Percentiles rank a stretch among this genome's conserved stretches.
Conservation (phyloP, 805 yeast genomes). For the Candida piceae region DNA sequence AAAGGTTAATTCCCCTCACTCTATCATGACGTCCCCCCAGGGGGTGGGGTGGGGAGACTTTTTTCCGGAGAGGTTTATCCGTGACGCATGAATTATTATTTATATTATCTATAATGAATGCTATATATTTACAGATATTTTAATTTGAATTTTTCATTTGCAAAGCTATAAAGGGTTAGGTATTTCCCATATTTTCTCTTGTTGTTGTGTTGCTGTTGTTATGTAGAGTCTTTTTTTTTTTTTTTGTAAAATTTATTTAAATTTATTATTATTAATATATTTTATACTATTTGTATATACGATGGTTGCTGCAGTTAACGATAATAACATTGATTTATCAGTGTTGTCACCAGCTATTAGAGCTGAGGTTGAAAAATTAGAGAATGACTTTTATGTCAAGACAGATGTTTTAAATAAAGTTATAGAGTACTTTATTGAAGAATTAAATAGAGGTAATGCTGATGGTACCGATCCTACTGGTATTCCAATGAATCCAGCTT, state of each 20-base stretch:
- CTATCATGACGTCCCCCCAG: too few species aligned
- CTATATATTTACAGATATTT: not conserved
- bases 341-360: slow-evolving; percentile 21
- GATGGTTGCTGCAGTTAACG: slow-evolving; percentile 6
- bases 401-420: slow-evolving; percentile 38
- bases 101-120: too few species aligned
- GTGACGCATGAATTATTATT: not conserved
- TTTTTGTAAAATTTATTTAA: not conserved
- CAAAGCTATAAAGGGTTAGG: too few species aligned
- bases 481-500: slow-evolving; percentile 57
- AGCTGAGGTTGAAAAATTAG: slow-evolving; percentile 32
- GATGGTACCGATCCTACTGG: slow-evolving; percentile 43
- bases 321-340: slow-evolving; percentile 1
- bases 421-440: slow-evolving; percentile 45
- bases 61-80: not conserved
- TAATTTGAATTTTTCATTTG: too few species aligned
- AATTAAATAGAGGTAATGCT: slow-evolving; percentile 47
- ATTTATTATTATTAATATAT: too few species aligned
- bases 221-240: not conserved
- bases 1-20: too few species aligned
- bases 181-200: too few species aligned
- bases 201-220: too few species aligned
- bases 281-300: not conserved
- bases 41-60: too few species aligned
- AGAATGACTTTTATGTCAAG: slow-evolving; percentile 38